Base-by-base conservation (phyloP, 192 early-diverging fungal species). In the Linnemannia zychae region DNA sequence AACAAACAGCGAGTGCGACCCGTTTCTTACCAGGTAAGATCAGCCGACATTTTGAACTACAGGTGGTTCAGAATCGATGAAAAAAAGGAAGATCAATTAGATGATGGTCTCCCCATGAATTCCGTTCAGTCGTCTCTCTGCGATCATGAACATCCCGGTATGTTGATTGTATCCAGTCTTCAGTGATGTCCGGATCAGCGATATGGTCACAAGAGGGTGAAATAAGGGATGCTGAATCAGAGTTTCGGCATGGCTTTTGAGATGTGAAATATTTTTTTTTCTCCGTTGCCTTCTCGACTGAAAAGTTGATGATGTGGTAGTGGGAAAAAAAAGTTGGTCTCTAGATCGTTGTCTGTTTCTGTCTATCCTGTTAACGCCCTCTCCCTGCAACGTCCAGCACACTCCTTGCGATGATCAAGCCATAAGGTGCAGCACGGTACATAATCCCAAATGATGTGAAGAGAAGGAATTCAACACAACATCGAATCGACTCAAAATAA, bases 1-100 rank as follows among this genome's bases (percentile, higher is more conserved):
- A 33, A 66, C 53, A 48, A 17, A 63, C 57, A 31, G n/a, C 12
- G 28, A 63, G 24, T 36, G 67, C 38, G 17, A 37, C 67, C 11
- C 36, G n/a, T 36, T 63, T 47, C 82, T 74, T 85, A 85, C 83
- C 83, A 85, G 83, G 83, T 85, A 85, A 85, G 83, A 85, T 85
- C 83, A 85, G 83, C 83, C 83, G 83, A 85, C 83, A 85, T 85
- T 74, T 84, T 85, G 77, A 79, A 84, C 81, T 84, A 78, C n/a
- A 36, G 47, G 24, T 24, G 38, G 47, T 9, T 40, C 44, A 47
- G 46, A 71, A 40, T 72, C 63, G 70, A 71, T n/a, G 72, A 33
- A 72, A 40, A 40, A 52, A 20, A 50, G n/a, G 0, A 57, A 17
- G 16, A 24, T 44, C 33, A 28, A 75, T 80, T 80, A 80, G 79